A percentile compares a stretch with the other conserved stretches of the same genome.
These are phyloP conservation scores for Grammothele lineata DNA, from an alignment of 768 basidiomycete species.

Conservation along the genomic window DNA sequence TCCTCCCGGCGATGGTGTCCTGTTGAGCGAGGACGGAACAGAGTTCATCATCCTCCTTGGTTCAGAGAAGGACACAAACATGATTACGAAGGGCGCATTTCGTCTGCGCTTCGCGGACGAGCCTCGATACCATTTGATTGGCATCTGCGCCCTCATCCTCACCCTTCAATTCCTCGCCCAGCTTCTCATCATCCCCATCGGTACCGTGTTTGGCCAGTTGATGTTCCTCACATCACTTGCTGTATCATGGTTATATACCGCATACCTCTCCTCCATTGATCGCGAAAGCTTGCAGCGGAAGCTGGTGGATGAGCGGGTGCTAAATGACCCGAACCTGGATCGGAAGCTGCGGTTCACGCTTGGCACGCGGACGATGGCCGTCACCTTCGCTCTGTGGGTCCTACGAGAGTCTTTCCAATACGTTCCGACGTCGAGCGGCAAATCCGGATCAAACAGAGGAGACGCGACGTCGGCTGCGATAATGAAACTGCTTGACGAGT, in stretches of 20 bases:
- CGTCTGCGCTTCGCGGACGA: no score
- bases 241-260: neutral
- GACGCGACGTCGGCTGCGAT: neutral
- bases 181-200: neutral
- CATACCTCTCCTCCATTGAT: neutral
- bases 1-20: no score
- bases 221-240: conserved; percentile 1
- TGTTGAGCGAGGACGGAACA: no score
- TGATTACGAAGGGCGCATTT: no score
- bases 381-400: conserved; percentile 1
- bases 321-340: no score
- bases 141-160: neutral
- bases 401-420: no score
- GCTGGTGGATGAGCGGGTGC: neutral
- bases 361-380: conserved; percentile 1
- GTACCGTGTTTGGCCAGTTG: neutral
- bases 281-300: neutral
- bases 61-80: no score
- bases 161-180: neutral
- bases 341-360: neutral
- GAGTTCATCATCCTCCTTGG: no score
- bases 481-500: conserved; percentile 1
- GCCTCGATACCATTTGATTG: neutral
- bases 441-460: no score
- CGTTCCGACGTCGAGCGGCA: no score